Evolutionary conservation across 73 alveolate genomes (phyloP).

Genomic region (Paramecium pentaurelia): DNA sequence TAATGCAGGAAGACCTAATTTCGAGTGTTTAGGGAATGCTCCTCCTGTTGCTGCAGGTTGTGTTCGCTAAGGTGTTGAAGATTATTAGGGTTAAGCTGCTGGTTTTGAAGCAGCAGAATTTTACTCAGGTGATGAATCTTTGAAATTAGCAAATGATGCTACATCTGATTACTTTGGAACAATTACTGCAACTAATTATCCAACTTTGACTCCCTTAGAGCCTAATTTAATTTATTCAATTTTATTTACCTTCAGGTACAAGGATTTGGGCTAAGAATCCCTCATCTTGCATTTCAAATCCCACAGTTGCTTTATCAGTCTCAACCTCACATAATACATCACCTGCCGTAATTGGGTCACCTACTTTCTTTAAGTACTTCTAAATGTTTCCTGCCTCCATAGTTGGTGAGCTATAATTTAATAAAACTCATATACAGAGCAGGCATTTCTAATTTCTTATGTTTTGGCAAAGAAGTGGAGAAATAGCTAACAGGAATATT

Average conservation of each 20-base stretch:
- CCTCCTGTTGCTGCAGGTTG: constrained; percentile 61
- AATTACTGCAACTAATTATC: constrained; percentile 78
- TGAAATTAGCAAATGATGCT: constrained; percentile 74
- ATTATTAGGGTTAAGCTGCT: constrained; percentile 50
- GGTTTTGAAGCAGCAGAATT: not conserved
- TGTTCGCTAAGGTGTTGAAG: constrained; percentile 58
- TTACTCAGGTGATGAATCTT: not conserved
- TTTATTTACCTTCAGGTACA: constrained; percentile 68
- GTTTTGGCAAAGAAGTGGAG: constrained; percentile 53
- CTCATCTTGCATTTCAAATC: constrained; percentile 86
- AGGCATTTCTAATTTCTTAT: constrained; percentile 79
- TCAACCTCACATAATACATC: constrained; percentile 82
- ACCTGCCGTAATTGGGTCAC: constrained; percentile 80
- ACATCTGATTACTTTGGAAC: constrained; percentile 76
- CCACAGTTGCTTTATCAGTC: constrained; percentile 91
- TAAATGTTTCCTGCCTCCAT: constrained; percentile 88
- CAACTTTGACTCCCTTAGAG: constrained; percentile 72
- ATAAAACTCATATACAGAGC: constrained; percentile 30
- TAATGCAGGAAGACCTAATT: constrained; percentile 81
- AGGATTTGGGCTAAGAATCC: constrained; percentile 83
- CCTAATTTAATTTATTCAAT: constrained; percentile 18
- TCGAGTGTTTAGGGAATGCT: constrained; percentile 58
- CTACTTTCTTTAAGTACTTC: constrained; percentile 82
- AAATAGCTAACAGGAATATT: not conserved
- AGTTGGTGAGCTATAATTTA: constrained; percentile 76